These are phyloP conservation scores for Leccinum broughii DNA, from an alignment of 768 basidiomycete genomes.

Conservation along the genomic window DNA sequence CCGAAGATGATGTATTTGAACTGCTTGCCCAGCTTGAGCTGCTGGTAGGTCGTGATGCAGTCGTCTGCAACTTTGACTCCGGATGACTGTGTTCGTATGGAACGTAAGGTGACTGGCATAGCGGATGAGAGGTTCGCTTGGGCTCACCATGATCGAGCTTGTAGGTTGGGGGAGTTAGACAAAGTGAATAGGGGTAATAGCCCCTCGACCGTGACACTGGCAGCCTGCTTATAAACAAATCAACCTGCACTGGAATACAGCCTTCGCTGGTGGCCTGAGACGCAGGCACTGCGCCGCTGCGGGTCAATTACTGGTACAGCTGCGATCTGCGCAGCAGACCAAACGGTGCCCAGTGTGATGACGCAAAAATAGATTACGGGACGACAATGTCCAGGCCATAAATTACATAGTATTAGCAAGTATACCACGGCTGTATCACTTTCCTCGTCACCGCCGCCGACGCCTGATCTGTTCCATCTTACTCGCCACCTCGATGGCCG, in stretches of 20 bases:
- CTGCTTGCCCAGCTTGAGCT: slow-evolving; percentile 43
- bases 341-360: not conserved
- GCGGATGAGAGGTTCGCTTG: not conserved
- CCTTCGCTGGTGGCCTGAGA: too few species aligned
- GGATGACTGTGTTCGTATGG: slow-evolving; percentile 23
- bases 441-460: not conserved
- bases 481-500: slow-evolving; percentile 31
- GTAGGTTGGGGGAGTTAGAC: not conserved
- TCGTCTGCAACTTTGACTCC: slow-evolving; percentile 49
- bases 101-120: not conserved
- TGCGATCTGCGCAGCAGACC: slow-evolving; percentile 2
- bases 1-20: slow-evolving; percentile 82
- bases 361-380: not conserved
- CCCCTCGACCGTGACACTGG: not conserved
- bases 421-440: not conserved
- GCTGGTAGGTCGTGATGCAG: slow-evolving; percentile 41
- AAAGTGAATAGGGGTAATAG: slow-evolving; percentile 15
- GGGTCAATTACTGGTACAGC: not conserved
- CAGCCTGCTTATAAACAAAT: slow-evolving; percentile 14
- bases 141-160: slow-evolving; percentile 27
- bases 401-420: too few species aligned
- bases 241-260: not conserved
- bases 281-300: slow-evolving; percentile 16
- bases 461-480: slow-evolving; percentile 28
- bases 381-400: not conserved